Evolutionary conservation across 345 rosid genomes (phyloP).

Genomic region (Ailanthus altissimus): DNA sequence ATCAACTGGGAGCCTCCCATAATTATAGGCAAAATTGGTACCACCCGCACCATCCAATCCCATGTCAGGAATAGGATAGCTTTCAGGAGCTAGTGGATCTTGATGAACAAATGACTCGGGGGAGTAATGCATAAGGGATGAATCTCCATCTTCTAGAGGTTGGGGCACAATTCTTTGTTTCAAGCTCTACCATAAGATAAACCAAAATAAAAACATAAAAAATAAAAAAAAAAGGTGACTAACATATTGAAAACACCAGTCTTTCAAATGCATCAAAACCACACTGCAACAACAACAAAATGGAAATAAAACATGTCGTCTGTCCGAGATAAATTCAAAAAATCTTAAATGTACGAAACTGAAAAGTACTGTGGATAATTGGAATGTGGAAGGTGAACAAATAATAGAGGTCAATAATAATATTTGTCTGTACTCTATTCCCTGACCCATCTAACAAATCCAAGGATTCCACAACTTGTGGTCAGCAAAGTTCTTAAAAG

Average conservation of each 20-base stretch:
- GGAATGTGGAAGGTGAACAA: background rate
- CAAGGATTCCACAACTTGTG: background rate
- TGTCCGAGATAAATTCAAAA: background rate
- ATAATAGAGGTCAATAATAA: background rate
- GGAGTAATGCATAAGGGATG: conserved; percentile 32
- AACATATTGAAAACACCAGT: background rate
- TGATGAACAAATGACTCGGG: conserved; percentile 55
- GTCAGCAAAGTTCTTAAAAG: background rate
- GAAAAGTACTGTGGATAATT: background rate
- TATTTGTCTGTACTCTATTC: background rate
- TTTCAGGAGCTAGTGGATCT: conserved; percentile 58
- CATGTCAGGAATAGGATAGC: conserved; percentile 49
- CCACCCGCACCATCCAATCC: conserved; percentile 32
- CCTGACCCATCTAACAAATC: background rate
- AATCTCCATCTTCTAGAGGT: conserved; percentile 36
- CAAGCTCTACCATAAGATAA: conserved; percentile 44
- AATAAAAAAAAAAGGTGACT: conserved; percentile 4
- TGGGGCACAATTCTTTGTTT: conserved; percentile 39
- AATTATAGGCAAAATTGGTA: conserved; percentile 34
- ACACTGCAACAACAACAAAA: background rate
- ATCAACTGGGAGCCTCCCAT: conserved; percentile 44
- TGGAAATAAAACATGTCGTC: background rate
- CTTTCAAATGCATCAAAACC: conserved; percentile 9
- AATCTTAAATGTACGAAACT: background rate
- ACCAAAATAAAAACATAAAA: too few relatives aligned